A percentile compares a stretch with the other conserved stretches of the same genome.
Evolutionary conservation across 257 asterid genomes (phyloP).

Genomic region (Salvia rosmarinus): DNA sequence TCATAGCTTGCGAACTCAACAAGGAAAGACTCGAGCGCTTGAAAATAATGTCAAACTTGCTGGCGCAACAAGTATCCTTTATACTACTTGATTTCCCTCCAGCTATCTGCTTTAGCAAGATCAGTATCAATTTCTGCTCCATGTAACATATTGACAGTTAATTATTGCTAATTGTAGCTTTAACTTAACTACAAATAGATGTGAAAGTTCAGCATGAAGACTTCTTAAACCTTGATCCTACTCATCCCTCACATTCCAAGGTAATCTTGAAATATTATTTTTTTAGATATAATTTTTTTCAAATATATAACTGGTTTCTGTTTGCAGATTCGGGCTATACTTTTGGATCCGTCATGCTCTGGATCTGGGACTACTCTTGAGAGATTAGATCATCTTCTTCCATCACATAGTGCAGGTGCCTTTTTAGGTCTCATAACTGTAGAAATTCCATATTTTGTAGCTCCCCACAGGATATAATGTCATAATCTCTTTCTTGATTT

Average conservation of each 20-base stretch:
- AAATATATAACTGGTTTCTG: background rate
- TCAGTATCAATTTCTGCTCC: background rate
- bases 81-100: slow-evolving; percentile 6
- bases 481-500: slow-evolving; percentile 10
- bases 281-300: background rate
- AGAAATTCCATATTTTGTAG: background rate
- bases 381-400: slow-evolving; percentile 90
- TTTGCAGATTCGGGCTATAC: slow-evolving; percentile 78
- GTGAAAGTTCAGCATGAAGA: slow-evolving; percentile 73
- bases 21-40: slow-evolving; percentile 70
- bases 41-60: slow-evolving; percentile 63
- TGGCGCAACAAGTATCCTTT: slow-evolving; percentile 88
- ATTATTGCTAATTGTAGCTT: slow-evolving; percentile 4
- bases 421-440: background rate
- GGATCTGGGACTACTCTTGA: slow-evolving; percentile 92
- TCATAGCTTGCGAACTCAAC: slow-evolving; percentile 91
- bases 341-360: slow-evolving; percentile 94
- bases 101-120: background rate
- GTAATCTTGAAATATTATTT: slow-evolving; percentile 36
- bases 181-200: slow-evolving; percentile 70
- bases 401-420: slow-evolving; percentile 74
- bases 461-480: background rate
- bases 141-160: background rate
- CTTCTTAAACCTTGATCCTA: slow-evolving; percentile 74
- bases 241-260: slow-evolving; percentile 68